Evolutionary conservation across 1,139 yeast species (phyloP).

Genomic region (Blastobotrys serpentis): DNA sequence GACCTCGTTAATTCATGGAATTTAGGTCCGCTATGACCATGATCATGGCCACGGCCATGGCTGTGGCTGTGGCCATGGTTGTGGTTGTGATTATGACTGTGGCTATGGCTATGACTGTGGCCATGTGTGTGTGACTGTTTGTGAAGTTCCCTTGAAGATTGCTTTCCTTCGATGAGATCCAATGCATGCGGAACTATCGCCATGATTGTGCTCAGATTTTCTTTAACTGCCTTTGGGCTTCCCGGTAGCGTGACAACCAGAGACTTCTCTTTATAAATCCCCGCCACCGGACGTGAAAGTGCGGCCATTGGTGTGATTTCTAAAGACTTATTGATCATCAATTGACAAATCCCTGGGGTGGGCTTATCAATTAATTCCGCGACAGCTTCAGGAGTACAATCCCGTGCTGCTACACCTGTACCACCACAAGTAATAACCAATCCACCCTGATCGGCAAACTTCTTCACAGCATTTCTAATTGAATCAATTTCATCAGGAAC

Average conservation of each 20-base stretch:
- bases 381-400: conserved; percentile 51
- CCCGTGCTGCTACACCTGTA: conserved; percentile 48
- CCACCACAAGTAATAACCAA: conserved; percentile 49
- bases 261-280: conserved; percentile 35
- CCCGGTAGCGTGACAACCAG: conserved; percentile 51
- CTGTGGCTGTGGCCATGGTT: conserved; percentile 22
- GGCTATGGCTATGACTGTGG: conserved; percentile 24
- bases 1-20: conserved; percentile 36
- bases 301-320: conserved; percentile 47
- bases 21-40: conserved; percentile 27
- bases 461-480: conserved; percentile 14
- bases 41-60: conserved; percentile 25
- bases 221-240: conserved; percentile 48
- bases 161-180: conserved; percentile 36
- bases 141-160: conserved; percentile 43
- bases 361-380: conserved; percentile 41
- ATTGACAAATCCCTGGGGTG: conserved; percentile 50
- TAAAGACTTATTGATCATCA: conserved; percentile 44
- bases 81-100: conserved; percentile 21
- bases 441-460: conserved; percentile 12
- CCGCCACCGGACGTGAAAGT: conserved; percentile 50
- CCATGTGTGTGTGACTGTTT: conserved; percentile 18
- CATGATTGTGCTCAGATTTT: conserved; percentile 43
- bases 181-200: conserved; percentile 46
- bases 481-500: conserved; percentile 18